Evolutionary conservation across 306 rosid genomes (phyloP).

Genomic region (Vigna radiata): DNA sequence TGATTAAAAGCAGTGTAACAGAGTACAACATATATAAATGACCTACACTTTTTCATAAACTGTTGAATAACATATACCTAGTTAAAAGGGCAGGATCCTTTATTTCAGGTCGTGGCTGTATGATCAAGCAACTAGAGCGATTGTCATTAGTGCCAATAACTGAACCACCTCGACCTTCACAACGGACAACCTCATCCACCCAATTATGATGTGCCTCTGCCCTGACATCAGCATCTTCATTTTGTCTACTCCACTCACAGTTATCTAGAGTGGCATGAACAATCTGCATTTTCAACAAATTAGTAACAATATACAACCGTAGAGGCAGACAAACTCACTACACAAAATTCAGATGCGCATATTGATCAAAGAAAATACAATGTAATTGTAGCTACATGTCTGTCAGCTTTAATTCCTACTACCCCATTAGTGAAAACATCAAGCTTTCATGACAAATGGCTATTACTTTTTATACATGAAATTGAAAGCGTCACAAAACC

Average conservation of each 20-base stretch:
- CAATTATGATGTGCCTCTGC: constrained; percentile 83
- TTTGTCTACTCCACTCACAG: constrained; percentile 58
- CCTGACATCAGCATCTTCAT: constrained; percentile 57
- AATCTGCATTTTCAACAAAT: constrained; percentile 61
- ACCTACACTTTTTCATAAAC: background rate
- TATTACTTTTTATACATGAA: background rate
- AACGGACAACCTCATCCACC: constrained; percentile 93
- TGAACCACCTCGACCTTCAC: constrained; percentile 72
- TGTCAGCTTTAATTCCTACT: constrained; percentile 5
- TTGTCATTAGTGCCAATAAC: constrained; percentile 52
- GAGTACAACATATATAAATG: constrained; percentile 14
- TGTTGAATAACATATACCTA: constrained; percentile 56
- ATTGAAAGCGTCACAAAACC: background rate
- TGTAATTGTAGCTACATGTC: background rate
- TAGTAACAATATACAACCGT: constrained; percentile 9
- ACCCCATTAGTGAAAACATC: background rate
- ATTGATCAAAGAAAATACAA: constrained; percentile 14
- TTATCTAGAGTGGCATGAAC: constrained; percentile 75
- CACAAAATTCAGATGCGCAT: background rate
- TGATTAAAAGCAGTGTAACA: background rate
- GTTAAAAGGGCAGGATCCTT: constrained; percentile 79
- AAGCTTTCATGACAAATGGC: background rate
- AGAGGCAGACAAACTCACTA: constrained; percentile 14
- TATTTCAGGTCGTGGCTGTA: constrained; percentile 72
- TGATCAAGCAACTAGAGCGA: constrained; percentile 56